These are phyloP conservation scores for Arachnomyces sp. DNA, from an alignment of 2,329 filamentous ascomycete species.

Conservation along the genomic window DNA sequence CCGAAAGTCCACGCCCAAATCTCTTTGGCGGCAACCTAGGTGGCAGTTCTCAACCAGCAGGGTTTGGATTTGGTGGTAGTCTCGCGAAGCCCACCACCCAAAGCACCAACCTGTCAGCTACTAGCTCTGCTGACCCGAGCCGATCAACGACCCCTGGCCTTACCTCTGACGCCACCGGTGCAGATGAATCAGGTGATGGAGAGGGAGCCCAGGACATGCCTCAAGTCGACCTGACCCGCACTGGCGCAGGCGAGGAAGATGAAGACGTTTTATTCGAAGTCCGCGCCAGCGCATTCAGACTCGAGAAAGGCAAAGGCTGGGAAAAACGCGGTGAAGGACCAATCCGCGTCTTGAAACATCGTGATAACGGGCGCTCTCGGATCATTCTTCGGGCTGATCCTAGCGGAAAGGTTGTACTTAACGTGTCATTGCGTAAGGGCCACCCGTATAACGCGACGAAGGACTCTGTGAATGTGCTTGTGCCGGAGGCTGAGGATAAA, in stretches of 20 bases:
- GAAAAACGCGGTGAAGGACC: conserved; percentile 61
- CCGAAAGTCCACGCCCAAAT: conserved; percentile 13
- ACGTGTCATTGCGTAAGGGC: conserved; percentile 56
- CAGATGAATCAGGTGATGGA: conserved; percentile 40
- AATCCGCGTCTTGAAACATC: conserved; percentile 65
- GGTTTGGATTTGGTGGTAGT: conserved; percentile 33
- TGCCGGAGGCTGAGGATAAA: conserved; percentile 49
- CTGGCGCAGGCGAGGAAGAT: conserved; percentile 61
- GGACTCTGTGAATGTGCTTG: conserved; percentile 37
- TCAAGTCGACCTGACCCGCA: conserved; percentile 61
- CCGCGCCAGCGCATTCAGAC: conserved; percentile 61
- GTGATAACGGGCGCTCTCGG: conserved; percentile 57
- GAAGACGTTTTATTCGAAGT: conserved; percentile 64
- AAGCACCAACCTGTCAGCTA: conserved; percentile 14
- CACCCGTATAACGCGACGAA: conserved; percentile 52
- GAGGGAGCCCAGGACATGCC: conserved; percentile 52
- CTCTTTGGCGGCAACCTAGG: conserved; percentile 5
- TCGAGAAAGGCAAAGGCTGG: conserved; percentile 50
- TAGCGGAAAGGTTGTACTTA: conserved; percentile 64
- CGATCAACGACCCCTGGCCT: conserved; percentile 40
- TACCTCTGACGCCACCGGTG: conserved; percentile 33
- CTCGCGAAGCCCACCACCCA: conserved; percentile 13
- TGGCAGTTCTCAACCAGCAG: conserved; percentile 13
- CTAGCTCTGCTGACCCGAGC: conserved; percentile 32
- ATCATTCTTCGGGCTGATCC: conserved; percentile 68